These are phyloP conservation scores for Grifola frondosa DNA, from an alignment of 1,284 basidiomycete species.

Conservation along the genomic window DNA sequence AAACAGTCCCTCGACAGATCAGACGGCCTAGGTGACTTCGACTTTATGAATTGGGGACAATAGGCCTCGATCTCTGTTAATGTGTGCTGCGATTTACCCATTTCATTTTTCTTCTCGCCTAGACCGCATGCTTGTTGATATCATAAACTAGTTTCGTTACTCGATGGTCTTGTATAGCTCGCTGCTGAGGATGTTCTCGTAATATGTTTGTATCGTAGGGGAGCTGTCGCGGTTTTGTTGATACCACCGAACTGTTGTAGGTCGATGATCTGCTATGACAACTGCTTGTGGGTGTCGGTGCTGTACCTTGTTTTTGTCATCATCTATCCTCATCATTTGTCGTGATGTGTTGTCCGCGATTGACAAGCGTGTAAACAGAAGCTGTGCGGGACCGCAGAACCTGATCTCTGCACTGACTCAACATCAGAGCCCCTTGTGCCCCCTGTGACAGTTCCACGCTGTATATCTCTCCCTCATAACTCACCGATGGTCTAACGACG, in stretches of 20 bases:
- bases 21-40: slow-evolving; percentile 25
- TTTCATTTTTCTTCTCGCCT: slow-evolving; percentile 1
- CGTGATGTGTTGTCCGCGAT: no score
- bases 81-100: no score
- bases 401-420: neutral
- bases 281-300: neutral
- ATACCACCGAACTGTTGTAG: slow-evolving; percentile 16
- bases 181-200: slow-evolving; percentile 7
- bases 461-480: no score
- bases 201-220: slow-evolving; percentile 22
- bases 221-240: slow-evolving; percentile 14
- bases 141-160: slow-evolving; percentile 5
- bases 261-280: slow-evolving; percentile 7
- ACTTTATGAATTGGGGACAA: slow-evolving; percentile 31
- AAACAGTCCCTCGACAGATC: slow-evolving; percentile 26
- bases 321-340: no score
- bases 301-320: no score
- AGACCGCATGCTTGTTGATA: slow-evolving; percentile 3
- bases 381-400: neutral
- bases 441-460: no score
- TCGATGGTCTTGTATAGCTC: neutral
- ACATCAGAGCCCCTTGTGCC: no score
- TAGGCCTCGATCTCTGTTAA: no score
- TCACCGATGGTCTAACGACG: no score
- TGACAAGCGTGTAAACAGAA: no score